phyloP scores from a whole-genome alignment of 352 stramenopile genomes.

The Phytophthora brassicae region DNA sequence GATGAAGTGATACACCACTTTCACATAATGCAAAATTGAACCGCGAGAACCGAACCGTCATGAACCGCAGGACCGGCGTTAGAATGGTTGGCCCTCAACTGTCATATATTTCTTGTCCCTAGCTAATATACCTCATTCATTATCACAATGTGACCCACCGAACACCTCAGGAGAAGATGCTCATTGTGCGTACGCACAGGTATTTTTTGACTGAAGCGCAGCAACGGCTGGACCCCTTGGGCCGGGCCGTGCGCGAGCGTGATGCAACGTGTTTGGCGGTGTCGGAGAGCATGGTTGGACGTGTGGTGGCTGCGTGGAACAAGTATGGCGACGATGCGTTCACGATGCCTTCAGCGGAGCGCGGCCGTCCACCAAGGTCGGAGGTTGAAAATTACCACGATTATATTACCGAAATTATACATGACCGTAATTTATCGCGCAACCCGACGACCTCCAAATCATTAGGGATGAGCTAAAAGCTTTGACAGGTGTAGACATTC shows the following conservation, averaged over 20 bases:
- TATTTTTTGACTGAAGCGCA: conserved; percentile 5
- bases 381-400: conserved; percentile 2
- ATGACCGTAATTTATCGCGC: conserved; percentile 3
- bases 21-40: too few species aligned
- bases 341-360: neutral
- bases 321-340: neutral
- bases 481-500: conserved; percentile 4
- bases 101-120: neutral
- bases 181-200: conserved; percentile 4
- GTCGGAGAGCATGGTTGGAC: neutral
- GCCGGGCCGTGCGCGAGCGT: conserved; percentile 2
- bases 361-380: neutral
- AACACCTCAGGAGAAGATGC: conserved; percentile 9
- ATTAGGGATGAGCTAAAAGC: neutral
- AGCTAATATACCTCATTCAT: neutral
- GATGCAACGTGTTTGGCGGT: conserved; percentile 1
- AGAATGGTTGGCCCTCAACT: neutral
- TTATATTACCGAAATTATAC: conserved; percentile 3
- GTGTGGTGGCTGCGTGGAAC: neutral
- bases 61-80: neutral
- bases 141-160: neutral
- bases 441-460: neutral
- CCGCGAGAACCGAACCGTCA: too few species aligned
- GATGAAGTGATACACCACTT: too few species aligned
- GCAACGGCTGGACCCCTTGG: neutral